Base-by-base conservation (phyloP, 2,329 filamentous ascomycete species). In the Grosmannia serpens region DNA sequence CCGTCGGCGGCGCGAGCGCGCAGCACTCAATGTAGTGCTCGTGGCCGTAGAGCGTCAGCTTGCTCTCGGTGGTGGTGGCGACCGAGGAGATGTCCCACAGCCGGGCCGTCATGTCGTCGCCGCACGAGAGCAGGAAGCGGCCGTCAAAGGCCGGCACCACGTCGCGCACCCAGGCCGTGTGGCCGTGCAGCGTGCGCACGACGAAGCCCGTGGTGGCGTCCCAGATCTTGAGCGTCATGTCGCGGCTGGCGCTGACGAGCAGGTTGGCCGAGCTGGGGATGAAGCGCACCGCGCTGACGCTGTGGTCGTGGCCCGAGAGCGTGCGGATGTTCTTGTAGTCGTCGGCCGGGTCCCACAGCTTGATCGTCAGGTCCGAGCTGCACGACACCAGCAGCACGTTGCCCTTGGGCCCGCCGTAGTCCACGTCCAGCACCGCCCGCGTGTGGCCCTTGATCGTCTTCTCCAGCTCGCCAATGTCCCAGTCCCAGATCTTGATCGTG, bases 401-500 rank as follows among this genome's bases (percentile, higher is more conserved):
- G 49, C 89, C 88, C 67, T 87, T 79, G 1, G 90, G 90, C 0
- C 91, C 91, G 44, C 92, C 91, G 73, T 88, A 96, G 67, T 96
- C 91, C 41, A 96, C 83, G 68, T 95, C 91, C 31, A 94, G 74
- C 1, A 96, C 90, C 4, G 89, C 84, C 68, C 88, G 91, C 6
- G 91, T 96, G 68, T 96, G 92, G 1, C 90, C 91, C 69, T 96
- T 96, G 59, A 96, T 81, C 0, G 91, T 96, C 62, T 87, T 78
- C 70, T 96, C 91, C 4, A 95, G 77, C 71, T 96, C 91, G 53
- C 92, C 92, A 27, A 95, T 74, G 67, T 96, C 91, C 88, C 91
- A 96, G 68, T 96, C 91, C 91, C 91, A 96, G 58, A 96, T 91
- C 68, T 96, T 96, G 70, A 97, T 95, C 9, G 88, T 95, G 58